phyloP scores from a whole-genome alignment of 192 early-diverging fungal genomes.

The Backusella circina region DNA sequence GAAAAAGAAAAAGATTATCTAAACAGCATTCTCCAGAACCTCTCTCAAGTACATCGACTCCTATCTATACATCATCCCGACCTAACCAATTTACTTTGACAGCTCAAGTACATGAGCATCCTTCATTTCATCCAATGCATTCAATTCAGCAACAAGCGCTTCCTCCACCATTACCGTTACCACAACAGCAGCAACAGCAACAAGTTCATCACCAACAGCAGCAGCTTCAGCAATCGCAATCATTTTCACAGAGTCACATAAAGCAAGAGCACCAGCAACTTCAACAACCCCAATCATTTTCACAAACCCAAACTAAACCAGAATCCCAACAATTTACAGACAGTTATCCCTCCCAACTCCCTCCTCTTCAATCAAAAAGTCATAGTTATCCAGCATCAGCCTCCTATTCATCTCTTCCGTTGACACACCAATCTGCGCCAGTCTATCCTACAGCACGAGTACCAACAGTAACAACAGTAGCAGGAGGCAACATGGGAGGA shows the following conservation, averaged over 20 bases:
- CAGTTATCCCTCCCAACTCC: constrained; percentile 19
- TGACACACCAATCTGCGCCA: background rate
- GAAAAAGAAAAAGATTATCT: constrained; percentile 12
- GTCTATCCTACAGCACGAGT: background rate
- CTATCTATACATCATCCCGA: constrained; percentile 5
- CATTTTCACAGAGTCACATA: background rate
- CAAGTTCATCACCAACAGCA: background rate
- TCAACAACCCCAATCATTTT: background rate
- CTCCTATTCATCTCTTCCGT: constrained; percentile 3
- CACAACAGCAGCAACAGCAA: background rate
- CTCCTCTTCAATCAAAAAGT: constrained; percentile 17
- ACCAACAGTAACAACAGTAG: background rate
- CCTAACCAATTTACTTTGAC: background rate
- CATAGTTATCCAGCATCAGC: background rate
- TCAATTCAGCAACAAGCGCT: background rate
- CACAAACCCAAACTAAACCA: background rate
- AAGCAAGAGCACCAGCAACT: background rate
- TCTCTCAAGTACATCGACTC: constrained; percentile 13
- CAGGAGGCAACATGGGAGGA: background rate
- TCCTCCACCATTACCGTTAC: background rate
- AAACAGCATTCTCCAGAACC: constrained; percentile 3
- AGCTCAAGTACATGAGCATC: background rate
- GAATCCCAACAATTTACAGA: background rate
- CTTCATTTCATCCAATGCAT: background rate
- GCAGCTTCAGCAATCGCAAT: background rate